These are phyloP conservation scores for Geosmithia flava DNA, from an alignment of 2,329 filamentous ascomycete genomes.

Conservation along the genomic window DNA sequence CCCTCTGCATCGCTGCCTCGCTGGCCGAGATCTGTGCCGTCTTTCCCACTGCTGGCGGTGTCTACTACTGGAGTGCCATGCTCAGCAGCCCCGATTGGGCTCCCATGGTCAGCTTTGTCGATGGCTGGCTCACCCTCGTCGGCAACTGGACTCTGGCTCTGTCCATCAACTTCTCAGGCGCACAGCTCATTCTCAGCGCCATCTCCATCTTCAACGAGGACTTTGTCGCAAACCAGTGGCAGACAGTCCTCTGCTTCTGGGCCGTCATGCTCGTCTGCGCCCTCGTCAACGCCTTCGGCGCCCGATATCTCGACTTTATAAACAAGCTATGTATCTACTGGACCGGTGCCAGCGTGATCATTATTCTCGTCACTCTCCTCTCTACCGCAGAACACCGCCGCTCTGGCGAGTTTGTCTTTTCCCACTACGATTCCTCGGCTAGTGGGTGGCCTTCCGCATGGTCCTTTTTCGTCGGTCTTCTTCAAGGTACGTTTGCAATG, in stretches of 20 bases:
- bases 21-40: slow-evolving; percentile 62
- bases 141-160: slow-evolving; percentile 61
- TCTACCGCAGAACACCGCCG: slow-evolving; percentile 52
- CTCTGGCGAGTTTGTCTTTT: slow-evolving; percentile 53
- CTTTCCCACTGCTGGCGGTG: slow-evolving; percentile 47
- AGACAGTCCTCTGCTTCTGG: slow-evolving; percentile 65
- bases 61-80: slow-evolving; percentile 65
- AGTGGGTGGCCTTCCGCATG: slow-evolving; percentile 58
- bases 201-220: slow-evolving; percentile 52
- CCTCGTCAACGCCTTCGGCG: slow-evolving; percentile 52
- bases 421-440: slow-evolving; percentile 54
- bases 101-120: slow-evolving; percentile 55
- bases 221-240: slow-evolving; percentile 51
- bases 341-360: slow-evolving; percentile 55
- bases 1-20: slow-evolving; percentile 57
- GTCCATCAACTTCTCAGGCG: slow-evolving; percentile 59
- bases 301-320: slow-evolving; percentile 47
- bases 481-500: slow-evolving; percentile 31
- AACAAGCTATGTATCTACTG: slow-evolving; percentile 64
- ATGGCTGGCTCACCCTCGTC: slow-evolving; percentile 62
- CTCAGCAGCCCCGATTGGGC: slow-evolving; percentile 49
- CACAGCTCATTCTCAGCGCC: slow-evolving; percentile 54
- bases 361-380: slow-evolving; percentile 60
- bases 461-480: slow-evolving; percentile 40
- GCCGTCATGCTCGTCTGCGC: slow-evolving; percentile 52